These are phyloP conservation scores for Halophytophthora batemanensis DNA, from an alignment of 352 stramenopile species.

Conservation along the genomic window DNA sequence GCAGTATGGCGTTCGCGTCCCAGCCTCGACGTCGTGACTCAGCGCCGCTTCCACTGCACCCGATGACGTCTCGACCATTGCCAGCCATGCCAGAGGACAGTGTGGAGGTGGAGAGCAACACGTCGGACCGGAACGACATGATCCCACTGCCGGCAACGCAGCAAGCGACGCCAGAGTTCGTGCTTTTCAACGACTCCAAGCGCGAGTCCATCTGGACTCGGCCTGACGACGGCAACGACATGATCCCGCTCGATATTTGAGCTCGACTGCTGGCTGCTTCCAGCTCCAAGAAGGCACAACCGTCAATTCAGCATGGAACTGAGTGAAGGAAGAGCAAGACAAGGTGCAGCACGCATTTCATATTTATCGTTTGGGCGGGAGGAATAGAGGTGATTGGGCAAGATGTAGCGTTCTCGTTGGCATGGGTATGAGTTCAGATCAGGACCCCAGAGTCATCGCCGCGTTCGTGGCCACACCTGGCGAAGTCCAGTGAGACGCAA, in stretches of 20 bases:
- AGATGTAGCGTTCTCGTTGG: no score
- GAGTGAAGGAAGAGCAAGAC: no score
- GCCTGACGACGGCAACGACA: conserved; percentile 31
- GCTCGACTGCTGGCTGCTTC: no score
- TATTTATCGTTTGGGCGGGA: no score
- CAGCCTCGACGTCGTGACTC: conserved; percentile 16
- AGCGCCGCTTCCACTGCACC: conserved; percentile 11
- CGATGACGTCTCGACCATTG: conserved; percentile 16
- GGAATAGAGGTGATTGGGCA: no score
- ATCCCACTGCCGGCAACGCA: conserved; percentile 19
- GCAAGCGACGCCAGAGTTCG: conserved; percentile 20
- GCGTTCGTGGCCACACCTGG: no score
- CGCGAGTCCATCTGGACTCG: conserved; percentile 36
- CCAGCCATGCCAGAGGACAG: conserved; percentile 18
- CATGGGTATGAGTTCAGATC: no score
- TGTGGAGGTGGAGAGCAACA: neutral
- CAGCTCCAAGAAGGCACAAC: no score
- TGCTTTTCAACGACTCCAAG: conserved; percentile 33
- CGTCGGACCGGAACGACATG: conserved; percentile 27
- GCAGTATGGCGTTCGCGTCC: conserved; percentile 18
- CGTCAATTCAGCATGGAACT: no score
- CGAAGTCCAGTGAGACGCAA: no score
- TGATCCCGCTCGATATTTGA: conserved; percentile 37
- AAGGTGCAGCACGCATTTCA: no score
- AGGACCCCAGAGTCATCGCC: no score